These are phyloP conservation scores for Phytophthora fragariaefolia DNA, from an alignment of 352 stramenopile genomes.

Conservation along the genomic window DNA sequence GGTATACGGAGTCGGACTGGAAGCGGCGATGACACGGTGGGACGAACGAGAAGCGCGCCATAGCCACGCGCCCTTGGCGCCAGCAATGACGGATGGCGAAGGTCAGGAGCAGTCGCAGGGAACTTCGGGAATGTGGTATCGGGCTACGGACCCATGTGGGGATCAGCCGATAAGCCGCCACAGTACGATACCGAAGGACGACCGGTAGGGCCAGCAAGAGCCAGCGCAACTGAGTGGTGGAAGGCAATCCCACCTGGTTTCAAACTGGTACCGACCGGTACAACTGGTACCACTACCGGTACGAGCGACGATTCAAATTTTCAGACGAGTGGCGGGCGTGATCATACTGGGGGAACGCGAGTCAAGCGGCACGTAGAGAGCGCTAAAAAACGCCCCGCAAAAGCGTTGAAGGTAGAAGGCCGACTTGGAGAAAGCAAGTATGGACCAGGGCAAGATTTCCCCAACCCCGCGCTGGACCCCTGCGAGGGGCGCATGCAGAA, in stretches of 20 bases:
- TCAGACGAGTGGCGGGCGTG: neutral
- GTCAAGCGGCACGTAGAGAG: slow-evolving; percentile 3
- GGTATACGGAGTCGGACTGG: slow-evolving; percentile 4
- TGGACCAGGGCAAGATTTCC: neutral
- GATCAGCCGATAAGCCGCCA: neutral
- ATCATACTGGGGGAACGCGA: neutral
- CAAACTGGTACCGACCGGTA: slow-evolving; percentile 1
- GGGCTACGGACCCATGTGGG: neutral
- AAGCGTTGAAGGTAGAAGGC: slow-evolving; percentile 8
- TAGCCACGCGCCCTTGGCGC: neutral
- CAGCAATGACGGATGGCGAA: neutral
- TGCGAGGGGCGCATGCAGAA: neutral
- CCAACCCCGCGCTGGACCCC: neutral
- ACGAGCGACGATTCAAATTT: neutral
- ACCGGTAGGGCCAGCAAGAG: neutral
- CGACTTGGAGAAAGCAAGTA: neutral
- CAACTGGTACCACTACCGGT: neutral
- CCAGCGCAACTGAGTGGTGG: neutral
- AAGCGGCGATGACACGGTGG: neutral
- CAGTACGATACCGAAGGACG: neutral
- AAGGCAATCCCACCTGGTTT: slow-evolving; percentile 1
- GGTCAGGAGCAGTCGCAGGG: neutral
- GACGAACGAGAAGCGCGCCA: neutral
- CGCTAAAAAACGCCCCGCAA: neutral
- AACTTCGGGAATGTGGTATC: neutral